Evolutionary conservation across 2,329 filamentous ascomycete genomes (phyloP).

Genomic region (Ophiosphaerella herpotricha): DNA sequence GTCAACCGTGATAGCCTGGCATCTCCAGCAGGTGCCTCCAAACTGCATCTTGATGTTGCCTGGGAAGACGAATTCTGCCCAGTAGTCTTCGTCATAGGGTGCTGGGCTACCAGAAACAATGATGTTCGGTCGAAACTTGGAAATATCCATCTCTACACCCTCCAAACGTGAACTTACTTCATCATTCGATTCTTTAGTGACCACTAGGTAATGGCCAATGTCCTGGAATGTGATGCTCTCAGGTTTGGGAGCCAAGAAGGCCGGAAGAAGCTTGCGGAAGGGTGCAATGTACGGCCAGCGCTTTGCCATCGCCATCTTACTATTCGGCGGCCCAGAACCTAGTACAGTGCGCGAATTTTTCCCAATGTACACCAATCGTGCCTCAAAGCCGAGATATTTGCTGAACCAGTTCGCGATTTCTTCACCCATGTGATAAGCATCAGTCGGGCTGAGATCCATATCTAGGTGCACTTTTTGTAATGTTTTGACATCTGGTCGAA

Average conservation of each 20-base stretch:
- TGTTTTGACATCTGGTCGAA: constrained; percentile 56
- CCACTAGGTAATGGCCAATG: constrained; percentile 23
- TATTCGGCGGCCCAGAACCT: constrained; percentile 61
- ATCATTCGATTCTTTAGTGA: constrained; percentile 19
- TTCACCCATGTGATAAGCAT: constrained; percentile 66
- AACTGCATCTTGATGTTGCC: constrained; percentile 31
- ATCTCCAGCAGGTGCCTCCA: constrained; percentile 66
- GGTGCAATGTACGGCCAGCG: constrained; percentile 26
- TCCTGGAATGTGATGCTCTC: constrained; percentile 38
- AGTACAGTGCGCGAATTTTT: constrained; percentile 63
- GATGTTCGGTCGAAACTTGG: constrained; percentile 75
- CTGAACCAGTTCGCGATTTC: constrained; percentile 68
- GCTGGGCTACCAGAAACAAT: constrained; percentile 63
- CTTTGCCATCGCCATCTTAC: constrained; percentile 10
- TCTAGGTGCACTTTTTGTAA: constrained; percentile 58
- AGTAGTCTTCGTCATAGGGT: constrained; percentile 73
- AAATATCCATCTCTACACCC: constrained; percentile 63
- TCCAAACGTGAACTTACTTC: constrained; percentile 50
- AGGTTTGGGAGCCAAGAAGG: constrained; percentile 39
- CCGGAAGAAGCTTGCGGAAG: constrained; percentile 40
- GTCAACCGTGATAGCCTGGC: constrained; percentile 72
- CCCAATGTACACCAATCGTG: constrained; percentile 69
- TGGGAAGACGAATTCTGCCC: constrained; percentile 63
- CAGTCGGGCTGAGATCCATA: constrained; percentile 64
- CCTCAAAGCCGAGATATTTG: constrained; percentile 51